Percentiles rank a stretch among this genome's conserved stretches.
Evolutionary conservation across 257 asterid genomes (phyloP).

Genomic region (Solanum stenotomum): DNA sequence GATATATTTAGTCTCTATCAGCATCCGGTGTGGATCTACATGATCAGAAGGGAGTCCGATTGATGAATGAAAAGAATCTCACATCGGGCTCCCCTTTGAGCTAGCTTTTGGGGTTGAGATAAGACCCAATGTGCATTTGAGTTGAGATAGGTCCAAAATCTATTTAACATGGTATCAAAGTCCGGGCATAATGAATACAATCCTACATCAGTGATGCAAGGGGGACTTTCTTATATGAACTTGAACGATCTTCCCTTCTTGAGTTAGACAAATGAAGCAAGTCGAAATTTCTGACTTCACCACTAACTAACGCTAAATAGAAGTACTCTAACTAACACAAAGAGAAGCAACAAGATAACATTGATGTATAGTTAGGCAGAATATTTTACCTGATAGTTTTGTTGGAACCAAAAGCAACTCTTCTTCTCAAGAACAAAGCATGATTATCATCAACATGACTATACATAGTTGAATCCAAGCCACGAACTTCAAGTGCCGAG

Average conservation of each 20-base stretch:
- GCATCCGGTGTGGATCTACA: too few relatives aligned
- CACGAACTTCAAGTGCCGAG: slow-evolving; percentile 49
- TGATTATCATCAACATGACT: background rate
- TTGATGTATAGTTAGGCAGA: background rate
- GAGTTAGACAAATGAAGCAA: background rate
- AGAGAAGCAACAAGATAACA: background rate
- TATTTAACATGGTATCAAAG: background rate
- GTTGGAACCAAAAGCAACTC: slow-evolving; percentile 48
- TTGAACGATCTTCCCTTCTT: too few relatives aligned
- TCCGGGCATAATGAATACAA: background rate
- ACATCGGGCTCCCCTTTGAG: background rate
- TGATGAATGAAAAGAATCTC: background rate
- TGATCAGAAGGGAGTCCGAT: background rate
- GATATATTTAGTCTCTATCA: too few relatives aligned
- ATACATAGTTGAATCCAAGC: slow-evolving; percentile 46
- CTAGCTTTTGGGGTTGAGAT: background rate
- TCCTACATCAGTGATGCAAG: background rate
- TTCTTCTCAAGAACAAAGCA: slow-evolving; percentile 27
- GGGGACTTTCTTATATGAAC: too few relatives aligned
- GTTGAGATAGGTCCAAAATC: background rate
- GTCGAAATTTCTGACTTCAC: background rate
- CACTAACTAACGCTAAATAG: background rate
- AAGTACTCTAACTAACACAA: background rate
- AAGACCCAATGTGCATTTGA: rapidly evolving
- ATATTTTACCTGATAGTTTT: slow-evolving; percentile 32